phyloP scores from a whole-genome alignment of 2,329 filamentous ascomycete genomes.

The Herpotrichia juniperi region DNA sequence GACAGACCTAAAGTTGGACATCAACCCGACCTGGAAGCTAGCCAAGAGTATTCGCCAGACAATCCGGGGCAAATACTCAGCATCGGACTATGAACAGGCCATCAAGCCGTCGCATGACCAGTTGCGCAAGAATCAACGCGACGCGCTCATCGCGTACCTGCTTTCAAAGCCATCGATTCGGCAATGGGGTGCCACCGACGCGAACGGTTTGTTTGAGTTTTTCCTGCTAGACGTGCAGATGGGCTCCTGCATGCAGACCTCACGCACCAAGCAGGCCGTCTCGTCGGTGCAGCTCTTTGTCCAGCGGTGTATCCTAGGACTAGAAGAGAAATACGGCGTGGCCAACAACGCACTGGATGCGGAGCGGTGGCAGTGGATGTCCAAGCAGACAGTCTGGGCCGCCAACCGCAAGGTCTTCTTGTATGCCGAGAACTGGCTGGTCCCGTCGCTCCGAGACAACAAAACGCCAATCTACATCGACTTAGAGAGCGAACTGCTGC shows the following conservation, averaged over 20 bases:
- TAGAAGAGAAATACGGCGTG: constrained; percentile 27
- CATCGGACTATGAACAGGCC: too few species aligned
- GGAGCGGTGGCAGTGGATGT: constrained; percentile 34
- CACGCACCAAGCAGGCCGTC: constrained; percentile 43
- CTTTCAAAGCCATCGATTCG: background rate
- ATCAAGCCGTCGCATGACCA: background rate
- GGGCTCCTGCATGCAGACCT: constrained; percentile 29
- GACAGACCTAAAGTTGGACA: too few species aligned
- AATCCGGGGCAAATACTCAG: too few species aligned
- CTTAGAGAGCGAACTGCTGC: constrained; percentile 27
- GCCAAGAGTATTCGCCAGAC: too few species aligned
- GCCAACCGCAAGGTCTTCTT: constrained; percentile 40
- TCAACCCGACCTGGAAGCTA: too few species aligned
- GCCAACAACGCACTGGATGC: background rate
- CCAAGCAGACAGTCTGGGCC: constrained; percentile 31
- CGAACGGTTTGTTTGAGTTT: constrained; percentile 34
- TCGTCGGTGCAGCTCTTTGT: constrained; percentile 36
- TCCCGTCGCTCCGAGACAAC: constrained; percentile 38
- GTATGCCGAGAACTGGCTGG: constrained; percentile 44
- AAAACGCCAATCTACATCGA: constrained; percentile 30
- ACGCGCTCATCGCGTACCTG: constrained; percentile 8
- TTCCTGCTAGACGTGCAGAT: constrained; percentile 43
- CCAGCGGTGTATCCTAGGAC: constrained; percentile 37
- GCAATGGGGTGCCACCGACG: constrained; percentile 6
- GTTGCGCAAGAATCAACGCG: constrained; percentile 2